A percentile compares a stretch with the other conserved stretches of the same genome.
Evolutionary conservation across 192 early-diverging fungal species (phyloP).

Genomic region (Entomortierella lignicola): DNA sequence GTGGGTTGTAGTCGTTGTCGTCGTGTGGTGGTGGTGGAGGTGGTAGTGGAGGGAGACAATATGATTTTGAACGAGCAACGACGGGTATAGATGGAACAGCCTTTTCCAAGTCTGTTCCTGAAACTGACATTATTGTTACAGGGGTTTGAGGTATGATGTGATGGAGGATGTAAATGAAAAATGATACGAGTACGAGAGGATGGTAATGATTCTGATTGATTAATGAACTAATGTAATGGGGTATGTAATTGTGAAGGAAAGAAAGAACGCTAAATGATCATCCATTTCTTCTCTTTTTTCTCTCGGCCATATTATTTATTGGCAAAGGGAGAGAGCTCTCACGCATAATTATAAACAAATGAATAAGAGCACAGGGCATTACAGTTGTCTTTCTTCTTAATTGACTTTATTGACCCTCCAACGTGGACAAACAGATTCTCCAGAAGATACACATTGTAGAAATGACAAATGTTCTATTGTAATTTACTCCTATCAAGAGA

Average conservation of each 20-base stretch:
- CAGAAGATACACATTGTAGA: no score
- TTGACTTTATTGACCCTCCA: no score
- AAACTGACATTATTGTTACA: not conserved
- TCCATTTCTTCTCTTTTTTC: no score
- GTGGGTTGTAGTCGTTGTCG: not conserved
- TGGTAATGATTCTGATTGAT: not conserved
- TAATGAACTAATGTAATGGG: not conserved
- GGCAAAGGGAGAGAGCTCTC: no score
- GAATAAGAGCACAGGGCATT: not conserved
- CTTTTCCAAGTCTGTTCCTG: not conserved
- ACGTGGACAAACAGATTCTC: no score
- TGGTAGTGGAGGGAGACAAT: not conserved
- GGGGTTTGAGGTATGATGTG: not conserved
- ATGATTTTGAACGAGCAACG: not conserved
- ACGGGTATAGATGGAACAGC: not conserved
- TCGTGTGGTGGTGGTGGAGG: conserved; percentile 11
- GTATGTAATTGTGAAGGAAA: not conserved
- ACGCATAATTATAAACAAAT: not conserved
- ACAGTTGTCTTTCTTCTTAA: no score
- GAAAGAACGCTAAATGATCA: no score
- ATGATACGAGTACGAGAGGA: no score
- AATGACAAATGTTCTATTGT: not conserved
- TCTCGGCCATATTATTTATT: not conserved
- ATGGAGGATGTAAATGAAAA: not conserved
- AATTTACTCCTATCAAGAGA: not conserved